These are phyloP conservation scores for Gliomastix tumulicola DNA, from an alignment of 2,329 filamentous ascomycete genomes.

Conservation along the genomic window DNA sequence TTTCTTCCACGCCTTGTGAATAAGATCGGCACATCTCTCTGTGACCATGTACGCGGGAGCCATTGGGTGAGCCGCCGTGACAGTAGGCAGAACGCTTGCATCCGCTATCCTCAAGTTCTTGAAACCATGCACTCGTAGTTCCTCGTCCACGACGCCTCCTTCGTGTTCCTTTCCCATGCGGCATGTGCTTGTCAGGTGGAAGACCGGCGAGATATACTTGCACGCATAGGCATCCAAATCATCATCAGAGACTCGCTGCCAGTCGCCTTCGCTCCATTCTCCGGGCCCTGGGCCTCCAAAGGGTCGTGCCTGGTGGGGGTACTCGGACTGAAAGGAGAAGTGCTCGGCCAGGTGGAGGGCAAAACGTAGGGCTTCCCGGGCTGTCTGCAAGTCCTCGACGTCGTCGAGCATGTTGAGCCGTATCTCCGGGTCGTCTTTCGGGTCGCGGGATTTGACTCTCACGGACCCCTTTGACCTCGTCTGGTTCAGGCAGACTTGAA, in stretches of 20 bases:
- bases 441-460: neutral
- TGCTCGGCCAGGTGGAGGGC: neutral
- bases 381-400: neutral
- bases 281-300: too few species aligned
- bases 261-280: too few species aligned
- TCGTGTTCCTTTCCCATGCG: neutral
- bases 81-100: slow-evolving; percentile 22
- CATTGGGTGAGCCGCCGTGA: slow-evolving; percentile 17
- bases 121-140: slow-evolving; percentile 23
- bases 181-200: neutral
- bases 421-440: neutral
- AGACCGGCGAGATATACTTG: neutral
- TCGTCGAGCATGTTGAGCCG: neutral
- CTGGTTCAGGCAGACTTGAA: neutral
- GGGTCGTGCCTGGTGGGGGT: neutral
- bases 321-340: neutral
- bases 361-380: neutral
- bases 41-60: neutral
- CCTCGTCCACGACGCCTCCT: slow-evolving; percentile 24
- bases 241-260: neutral
- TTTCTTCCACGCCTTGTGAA: neutral
- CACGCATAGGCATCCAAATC: neutral
- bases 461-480: neutral
- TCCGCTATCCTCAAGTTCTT: slow-evolving; percentile 25
- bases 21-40: neutral